Evolutionary conservation across 768 basidiomycete genomes (phyloP), one percentile per base, ranked within the genome.

Genomic region (Russula earlei): DNA sequence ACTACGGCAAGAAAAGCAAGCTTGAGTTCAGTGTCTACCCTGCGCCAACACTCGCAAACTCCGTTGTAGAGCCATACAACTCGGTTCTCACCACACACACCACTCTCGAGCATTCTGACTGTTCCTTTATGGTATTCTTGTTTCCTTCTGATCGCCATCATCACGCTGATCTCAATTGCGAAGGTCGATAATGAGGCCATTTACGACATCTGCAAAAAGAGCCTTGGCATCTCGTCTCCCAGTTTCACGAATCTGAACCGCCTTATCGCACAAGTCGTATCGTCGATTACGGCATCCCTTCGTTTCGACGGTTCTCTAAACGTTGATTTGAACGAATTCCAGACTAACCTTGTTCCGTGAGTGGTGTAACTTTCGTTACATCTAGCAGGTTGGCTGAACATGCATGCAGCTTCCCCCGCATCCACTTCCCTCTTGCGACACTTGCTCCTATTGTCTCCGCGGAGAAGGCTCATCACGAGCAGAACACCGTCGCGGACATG

Each of bases 1-100:
- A 99, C 73, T 99, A 97, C 67, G 96, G 96, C 72, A 99, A 99
- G 75, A 99, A 98, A 76, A 92, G 91, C 48, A 98, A 98, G 78
- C 79, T 98, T 63, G 96, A 99, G 75, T 98, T 99, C 75, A 87
- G 89, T 63, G 92, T 97, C 47, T 97, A 96, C 77, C 95, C 95
- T 52, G 92, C 93, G 5, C 93, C 91, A 48, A 89, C 88, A 64
- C 78, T 93, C 72, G 87, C 91, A 46, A 96, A 85, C 74, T 97
- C 95, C 34, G 88, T 98, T 59, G 96, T 99, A 42, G 96, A 99
- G 73, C 96, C 96, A 2, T 99, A 99, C 78, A 99, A 99, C 80
- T 88, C 89, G 1, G 88, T 96, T 51, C 78, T 99, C 60, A 98
- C 96, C 46, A 99, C 96, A 47, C 96, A 99, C 72, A 97, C 96